phyloP scores from a whole-genome alignment of 331 rosid genomes.

The Quercus lobata region DNA sequence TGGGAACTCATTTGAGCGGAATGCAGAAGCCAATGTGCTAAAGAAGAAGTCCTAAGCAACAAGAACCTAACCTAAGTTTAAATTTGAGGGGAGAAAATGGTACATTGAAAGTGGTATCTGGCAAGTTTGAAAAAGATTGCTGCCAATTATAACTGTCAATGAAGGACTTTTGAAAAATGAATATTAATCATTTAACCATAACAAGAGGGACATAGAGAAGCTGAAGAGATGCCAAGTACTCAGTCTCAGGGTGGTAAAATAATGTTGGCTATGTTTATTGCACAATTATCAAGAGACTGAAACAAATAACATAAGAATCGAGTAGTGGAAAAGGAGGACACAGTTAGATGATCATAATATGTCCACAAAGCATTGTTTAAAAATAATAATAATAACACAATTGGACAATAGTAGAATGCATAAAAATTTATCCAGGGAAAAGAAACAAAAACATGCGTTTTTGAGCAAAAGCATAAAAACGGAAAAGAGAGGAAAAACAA shows the following conservation, averaged over 20 bases:
- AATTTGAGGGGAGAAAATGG: not conserved
- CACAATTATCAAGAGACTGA: conserved; percentile 65
- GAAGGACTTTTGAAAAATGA: not conserved
- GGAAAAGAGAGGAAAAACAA: no score
- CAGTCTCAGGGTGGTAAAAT: conserved; percentile 84
- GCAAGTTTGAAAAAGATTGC: conserved; percentile 80
- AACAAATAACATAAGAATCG: not conserved
- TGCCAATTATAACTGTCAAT: conserved; percentile 50
- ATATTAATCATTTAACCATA: conserved; percentile 7
- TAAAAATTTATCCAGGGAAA: no score
- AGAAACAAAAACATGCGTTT: no score
- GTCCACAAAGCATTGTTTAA: not conserved
- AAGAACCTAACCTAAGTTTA: not conserved
- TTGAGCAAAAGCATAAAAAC: no score
- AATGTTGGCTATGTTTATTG: conserved; percentile 53
- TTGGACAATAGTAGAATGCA: no score
- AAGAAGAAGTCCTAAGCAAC: not conserved
- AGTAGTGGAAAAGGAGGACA: conserved; percentile 7
- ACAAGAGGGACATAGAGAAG: conserved; percentile 34
- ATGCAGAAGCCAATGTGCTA: not conserved
- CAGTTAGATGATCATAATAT: not conserved
- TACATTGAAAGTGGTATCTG: conserved; percentile 98
- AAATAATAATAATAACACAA: no score
- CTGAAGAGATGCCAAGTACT: conserved; percentile 83
- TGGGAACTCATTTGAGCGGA: no score